These are phyloP conservation scores for Coniosporium tulheliwenetii DNA, from an alignment of 2,329 filamentous ascomycete genomes.

Conservation along the genomic window DNA sequence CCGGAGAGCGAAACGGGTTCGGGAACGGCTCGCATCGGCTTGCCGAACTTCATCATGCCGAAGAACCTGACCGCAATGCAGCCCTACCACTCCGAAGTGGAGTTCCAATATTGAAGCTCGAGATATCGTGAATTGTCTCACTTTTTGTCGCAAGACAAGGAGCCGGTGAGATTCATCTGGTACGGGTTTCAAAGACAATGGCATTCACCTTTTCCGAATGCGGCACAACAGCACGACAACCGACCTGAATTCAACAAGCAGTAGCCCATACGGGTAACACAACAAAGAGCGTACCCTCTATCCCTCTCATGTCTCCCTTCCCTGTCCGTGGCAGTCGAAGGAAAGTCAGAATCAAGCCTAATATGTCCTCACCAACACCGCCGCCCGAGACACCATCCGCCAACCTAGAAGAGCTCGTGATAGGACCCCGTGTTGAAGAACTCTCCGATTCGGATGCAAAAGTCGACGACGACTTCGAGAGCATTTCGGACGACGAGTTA, in stretches of 20 bases:
- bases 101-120: too few species aligned
- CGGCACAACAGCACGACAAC: not conserved
- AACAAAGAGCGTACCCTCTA: not conserved
- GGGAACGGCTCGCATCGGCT: too few species aligned
- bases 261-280: not conserved
- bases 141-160: too few species aligned
- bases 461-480: constrained; percentile 7
- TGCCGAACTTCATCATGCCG: too few species aligned
- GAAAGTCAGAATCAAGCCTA: not conserved
- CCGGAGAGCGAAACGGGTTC: too few species aligned
- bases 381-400: constrained; percentile 6
- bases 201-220: not conserved
- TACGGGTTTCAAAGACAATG: too few species aligned
- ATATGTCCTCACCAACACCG: not conserved
- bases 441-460: constrained; percentile 5
- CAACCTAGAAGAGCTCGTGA: constrained; percentile 12
- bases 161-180: too few species aligned
- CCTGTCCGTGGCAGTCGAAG: not conserved
- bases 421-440: constrained; percentile 15
- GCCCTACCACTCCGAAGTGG: too few species aligned
- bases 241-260: not conserved
- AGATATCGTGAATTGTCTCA: too few species aligned
- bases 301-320: not conserved
- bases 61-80: too few species aligned
- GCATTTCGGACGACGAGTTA: not conserved